These are phyloP conservation scores for Linum lewisii DNA, from an alignment of 345 rosid genomes.

Conservation along the genomic window DNA sequence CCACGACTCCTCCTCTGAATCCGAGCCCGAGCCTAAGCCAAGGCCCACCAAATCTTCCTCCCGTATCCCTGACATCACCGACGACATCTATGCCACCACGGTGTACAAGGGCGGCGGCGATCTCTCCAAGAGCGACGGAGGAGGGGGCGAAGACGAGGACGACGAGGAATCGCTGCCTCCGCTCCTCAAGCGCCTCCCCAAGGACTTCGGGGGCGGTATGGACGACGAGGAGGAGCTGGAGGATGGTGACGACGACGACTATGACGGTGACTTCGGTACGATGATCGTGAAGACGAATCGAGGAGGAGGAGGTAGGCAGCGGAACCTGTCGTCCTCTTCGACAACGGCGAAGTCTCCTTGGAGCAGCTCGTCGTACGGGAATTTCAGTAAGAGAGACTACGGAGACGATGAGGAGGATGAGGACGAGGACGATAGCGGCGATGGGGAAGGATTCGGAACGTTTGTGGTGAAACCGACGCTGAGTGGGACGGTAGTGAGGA, in stretches of 20 bases:
- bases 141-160: slow-evolving; percentile 10
- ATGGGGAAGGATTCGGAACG: slow-evolving; percentile 57
- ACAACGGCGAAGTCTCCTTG: slow-evolving; percentile 13
- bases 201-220: slow-evolving; percentile 68
- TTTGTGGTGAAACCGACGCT: slow-evolving; percentile 62
- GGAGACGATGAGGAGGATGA: slow-evolving; percentile 36
- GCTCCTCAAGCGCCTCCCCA: slow-evolving; percentile 81
- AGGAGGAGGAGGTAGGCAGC: slow-evolving; percentile 20
- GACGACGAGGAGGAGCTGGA: slow-evolving; percentile 40
- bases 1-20: slow-evolving; percentile 15
- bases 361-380: slow-evolving; percentile 8
- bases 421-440: slow-evolving; percentile 21
- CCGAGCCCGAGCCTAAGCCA: slow-evolving; percentile 14
- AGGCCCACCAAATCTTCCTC: slow-evolving; percentile 2
- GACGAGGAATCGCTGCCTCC: slow-evolving; percentile 77
- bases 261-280: slow-evolving; percentile 52
- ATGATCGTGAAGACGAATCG: slow-evolving; percentile 59
- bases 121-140: neutral
- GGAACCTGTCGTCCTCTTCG: slow-evolving; percentile 12
- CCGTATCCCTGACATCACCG: neutral
- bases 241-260: slow-evolving; percentile 27
- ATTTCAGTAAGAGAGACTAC: slow-evolving; percentile 19
- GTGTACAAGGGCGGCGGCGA: slow-evolving; percentile 18
- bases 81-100: slow-evolving; percentile 15
- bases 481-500: slow-evolving; percentile 48